Base-by-base conservation (phyloP, 768 basidiomycete species). In the Ramaria sp. region DNA sequence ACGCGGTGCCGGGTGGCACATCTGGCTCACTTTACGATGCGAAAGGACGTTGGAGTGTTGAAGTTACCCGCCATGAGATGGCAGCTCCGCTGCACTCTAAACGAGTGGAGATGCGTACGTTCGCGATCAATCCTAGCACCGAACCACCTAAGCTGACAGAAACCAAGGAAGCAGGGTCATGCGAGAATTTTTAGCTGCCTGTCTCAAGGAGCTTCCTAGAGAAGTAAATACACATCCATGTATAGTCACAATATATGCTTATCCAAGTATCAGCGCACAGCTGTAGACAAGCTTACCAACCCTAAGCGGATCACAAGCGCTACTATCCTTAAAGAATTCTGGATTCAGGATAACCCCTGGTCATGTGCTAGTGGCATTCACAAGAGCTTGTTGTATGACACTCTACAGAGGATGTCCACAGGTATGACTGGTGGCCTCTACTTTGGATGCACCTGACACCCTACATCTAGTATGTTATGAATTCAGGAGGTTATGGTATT, bases 1-100 rank as follows among this genome's bases (percentile, higher is more conserved):
- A 98, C 96, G 1, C 95, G 94, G 0, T 91, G 95, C 67, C 98
- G 95, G 95, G 98, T 99, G 96, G 96, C 15, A 88, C 91, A 61
- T 78, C 79, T 12, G 84, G 88, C 11, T 82, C 91, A 17, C 78
- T 84, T 43, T 98, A 99, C 69, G 95, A 99, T 66, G 88, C 89
- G 53, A 98, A 96, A 68, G 96, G 96, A 99, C 65, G 91, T 43
- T 98, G 96, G 96, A 93, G 91, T 65, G 72, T 99, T 57, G 96
- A 96, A 5, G 94, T 99, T 66, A 87, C 94, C 71, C 78, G 95
- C 19, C 92, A 91, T 64, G 96, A 99, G 69, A 95, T 97, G 85
- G 83, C 86, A 63, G 92, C 84, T 59, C 96, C 94, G 15, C 96
- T 96, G 3, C 87, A 97, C 70, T 81, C 89, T 13, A 86, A 93